phyloP scores from a whole-genome alignment of 2,329 filamentous ascomycete species.

The Beauveria sp. region DNA sequence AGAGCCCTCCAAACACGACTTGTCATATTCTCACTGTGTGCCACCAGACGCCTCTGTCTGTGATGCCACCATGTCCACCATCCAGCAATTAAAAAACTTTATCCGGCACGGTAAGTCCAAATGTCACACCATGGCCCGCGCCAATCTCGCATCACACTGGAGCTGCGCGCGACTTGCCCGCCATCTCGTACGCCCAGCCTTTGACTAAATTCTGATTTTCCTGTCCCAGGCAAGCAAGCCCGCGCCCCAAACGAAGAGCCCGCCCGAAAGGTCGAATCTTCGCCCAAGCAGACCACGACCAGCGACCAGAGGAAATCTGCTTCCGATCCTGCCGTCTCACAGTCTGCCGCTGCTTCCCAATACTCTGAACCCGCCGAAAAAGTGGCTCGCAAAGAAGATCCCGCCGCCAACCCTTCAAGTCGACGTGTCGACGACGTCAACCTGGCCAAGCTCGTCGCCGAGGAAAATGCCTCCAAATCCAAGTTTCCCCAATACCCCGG shows the following conservation, averaged over 20 bases:
- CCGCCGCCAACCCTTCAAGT: conserved; percentile 21
- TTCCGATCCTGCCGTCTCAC: conserved; percentile 56
- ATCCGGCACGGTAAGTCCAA: conserved; percentile 69
- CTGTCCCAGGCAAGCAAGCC: conserved; percentile 70
- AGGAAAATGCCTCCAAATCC: conserved; percentile 78
- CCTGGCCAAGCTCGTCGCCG: conserved; percentile 78
- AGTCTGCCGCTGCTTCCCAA: conserved; percentile 56
- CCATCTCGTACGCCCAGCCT: background rate
- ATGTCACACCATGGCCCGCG: background rate
- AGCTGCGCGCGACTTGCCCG: background rate
- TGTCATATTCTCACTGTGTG: background rate
- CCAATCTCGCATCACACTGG: background rate
- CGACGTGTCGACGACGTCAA: conserved; percentile 54
- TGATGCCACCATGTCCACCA: conserved; percentile 50
- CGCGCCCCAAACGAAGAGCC: conserved; percentile 49
- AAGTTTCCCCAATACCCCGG: conserved; percentile 64
- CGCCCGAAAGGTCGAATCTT: conserved; percentile 44
- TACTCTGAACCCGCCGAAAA: conserved; percentile 56
- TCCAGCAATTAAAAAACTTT: conserved; percentile 97
- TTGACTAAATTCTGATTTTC: conserved; percentile 5
- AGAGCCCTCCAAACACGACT: background rate
- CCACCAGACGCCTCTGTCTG: conserved; percentile 3
- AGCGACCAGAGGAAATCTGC: conserved; percentile 43
- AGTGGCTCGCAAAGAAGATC: conserved; percentile 22
- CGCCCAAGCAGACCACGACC: conserved; percentile 47